Evolutionary conservation across 805 yeast species (phyloP).

Genomic region (Yarrowia sp.): DNA sequence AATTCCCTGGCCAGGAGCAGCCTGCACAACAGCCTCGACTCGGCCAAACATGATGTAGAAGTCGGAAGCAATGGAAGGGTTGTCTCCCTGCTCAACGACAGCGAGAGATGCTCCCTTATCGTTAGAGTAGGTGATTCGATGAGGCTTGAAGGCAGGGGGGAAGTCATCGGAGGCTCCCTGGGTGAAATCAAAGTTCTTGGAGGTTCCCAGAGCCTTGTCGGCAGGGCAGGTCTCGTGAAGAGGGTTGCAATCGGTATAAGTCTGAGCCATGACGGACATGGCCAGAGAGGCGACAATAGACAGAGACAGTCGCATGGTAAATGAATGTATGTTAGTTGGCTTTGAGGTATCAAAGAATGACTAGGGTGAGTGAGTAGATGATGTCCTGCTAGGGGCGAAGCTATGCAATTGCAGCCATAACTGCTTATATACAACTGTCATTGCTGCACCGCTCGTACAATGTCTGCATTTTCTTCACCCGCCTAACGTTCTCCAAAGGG

Average conservation of each 20-base stretch:
- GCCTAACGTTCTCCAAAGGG: too few species aligned
- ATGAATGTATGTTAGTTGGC: constrained; percentile 3
- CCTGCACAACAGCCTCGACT: constrained; percentile 72
- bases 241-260: constrained; percentile 56
- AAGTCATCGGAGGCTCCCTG: constrained; percentile 52
- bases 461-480: too few species aligned
- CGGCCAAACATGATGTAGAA: constrained; percentile 91
- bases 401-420: too few species aligned
- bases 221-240: constrained; percentile 54
- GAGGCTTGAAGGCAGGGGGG: constrained; percentile 49
- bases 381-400: background rate
- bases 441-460: too few species aligned
- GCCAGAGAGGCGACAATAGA: constrained; percentile 25
- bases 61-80: constrained; percentile 77
- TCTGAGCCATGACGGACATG: constrained; percentile 44
- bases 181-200: constrained; percentile 61
- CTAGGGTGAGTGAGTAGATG: constrained; percentile 16
- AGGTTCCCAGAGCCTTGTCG: constrained; percentile 69
- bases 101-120: constrained; percentile 68
- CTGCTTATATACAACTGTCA: too few species aligned
- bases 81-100: constrained; percentile 68
- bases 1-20: constrained; percentile 82
- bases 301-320: constrained; percentile 13
- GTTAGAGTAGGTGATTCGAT: constrained; percentile 52
- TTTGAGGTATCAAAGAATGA: constrained; percentile 6